phyloP scores from a whole-genome alignment of 2,329 filamentous ascomycete species.

The Cytospora piceae region DNA sequence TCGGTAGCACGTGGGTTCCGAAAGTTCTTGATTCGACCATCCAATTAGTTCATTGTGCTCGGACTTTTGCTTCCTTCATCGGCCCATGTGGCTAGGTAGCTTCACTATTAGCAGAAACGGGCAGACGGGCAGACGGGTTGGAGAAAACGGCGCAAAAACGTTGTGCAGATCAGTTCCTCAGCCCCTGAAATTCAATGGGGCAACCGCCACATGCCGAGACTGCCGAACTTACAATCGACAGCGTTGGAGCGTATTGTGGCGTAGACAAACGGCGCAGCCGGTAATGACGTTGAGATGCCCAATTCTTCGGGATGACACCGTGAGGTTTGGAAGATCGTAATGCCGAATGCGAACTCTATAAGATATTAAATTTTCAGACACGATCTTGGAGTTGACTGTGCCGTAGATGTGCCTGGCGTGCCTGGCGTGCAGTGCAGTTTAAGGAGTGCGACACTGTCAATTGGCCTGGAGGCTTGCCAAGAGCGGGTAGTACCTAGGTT shows the following conservation, averaged over 20 bases:
- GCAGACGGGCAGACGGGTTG: conserved; percentile 5
- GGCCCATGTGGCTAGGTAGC: not conserved
- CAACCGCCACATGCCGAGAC: conserved; percentile 15
- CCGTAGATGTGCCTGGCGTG: no score
- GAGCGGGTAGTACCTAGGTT: not conserved
- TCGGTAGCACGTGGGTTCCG: not conserved
- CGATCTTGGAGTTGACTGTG: no score
- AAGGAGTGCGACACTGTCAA: not conserved
- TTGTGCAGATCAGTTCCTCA: conserved; percentile 17
- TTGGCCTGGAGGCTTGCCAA: not conserved
- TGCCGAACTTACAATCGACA: conserved; percentile 24
- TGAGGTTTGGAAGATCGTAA: not conserved
- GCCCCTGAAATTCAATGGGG: conserved; percentile 21
- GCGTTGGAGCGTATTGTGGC: not conserved
- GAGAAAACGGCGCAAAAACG: conserved; percentile 12
- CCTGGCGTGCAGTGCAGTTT: no score
- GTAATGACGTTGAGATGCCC: conserved; percentile 12
- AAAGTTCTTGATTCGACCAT: no score
- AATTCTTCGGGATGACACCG: not conserved
- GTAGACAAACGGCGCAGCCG: conserved; percentile 19
- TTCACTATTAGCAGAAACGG: not conserved
- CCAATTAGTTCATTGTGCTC: not conserved
- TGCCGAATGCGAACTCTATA: not conserved
- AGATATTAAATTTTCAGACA: no score
- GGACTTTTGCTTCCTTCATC: conserved; percentile 6